Evolutionary conservation across 202 grass and related monocot species (phyloP).

Genomic region (Musa balbisiana): DNA sequence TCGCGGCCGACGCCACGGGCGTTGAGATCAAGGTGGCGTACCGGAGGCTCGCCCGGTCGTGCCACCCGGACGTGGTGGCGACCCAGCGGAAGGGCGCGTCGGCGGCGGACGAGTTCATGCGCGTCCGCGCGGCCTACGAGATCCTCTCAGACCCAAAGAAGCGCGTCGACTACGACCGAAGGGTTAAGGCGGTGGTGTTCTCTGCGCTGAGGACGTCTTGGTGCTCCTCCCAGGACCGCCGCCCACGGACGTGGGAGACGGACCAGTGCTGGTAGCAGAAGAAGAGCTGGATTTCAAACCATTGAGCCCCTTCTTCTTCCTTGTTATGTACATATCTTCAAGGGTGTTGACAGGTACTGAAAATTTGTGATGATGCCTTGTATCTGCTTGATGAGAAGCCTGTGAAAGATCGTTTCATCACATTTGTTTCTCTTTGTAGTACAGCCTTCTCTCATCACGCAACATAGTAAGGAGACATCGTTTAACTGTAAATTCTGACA

Average conservation of each 20-base stretch:
- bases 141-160: constrained; percentile 57
- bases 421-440: too few species aligned
- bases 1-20: constrained; percentile 34
- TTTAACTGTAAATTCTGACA: too few species aligned
- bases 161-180: constrained; percentile 58
- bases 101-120: constrained; percentile 42
- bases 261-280: constrained; percentile 78
- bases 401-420: too few species aligned
- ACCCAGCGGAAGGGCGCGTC: constrained; percentile 9
- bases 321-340: too few species aligned
- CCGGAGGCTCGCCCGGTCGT: constrained; percentile 56
- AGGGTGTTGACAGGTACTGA: too few species aligned
- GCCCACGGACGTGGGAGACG: constrained; percentile 63
- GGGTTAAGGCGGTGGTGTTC: constrained; percentile 8
- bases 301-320: too few species aligned
- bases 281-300: too few species aligned
- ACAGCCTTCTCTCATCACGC: too few species aligned
- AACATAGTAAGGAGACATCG: too few species aligned
- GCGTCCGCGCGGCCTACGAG: constrained; percentile 63
- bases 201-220: not conserved
- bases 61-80: constrained; percentile 54
- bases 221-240: not conserved
- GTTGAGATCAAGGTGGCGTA: constrained; percentile 70
- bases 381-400: too few species aligned
- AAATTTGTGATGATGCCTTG: too few species aligned